These are phyloP conservation scores for Pyrus communis DNA, from an alignment of 306 rosid species.

Conservation along the genomic window DNA sequence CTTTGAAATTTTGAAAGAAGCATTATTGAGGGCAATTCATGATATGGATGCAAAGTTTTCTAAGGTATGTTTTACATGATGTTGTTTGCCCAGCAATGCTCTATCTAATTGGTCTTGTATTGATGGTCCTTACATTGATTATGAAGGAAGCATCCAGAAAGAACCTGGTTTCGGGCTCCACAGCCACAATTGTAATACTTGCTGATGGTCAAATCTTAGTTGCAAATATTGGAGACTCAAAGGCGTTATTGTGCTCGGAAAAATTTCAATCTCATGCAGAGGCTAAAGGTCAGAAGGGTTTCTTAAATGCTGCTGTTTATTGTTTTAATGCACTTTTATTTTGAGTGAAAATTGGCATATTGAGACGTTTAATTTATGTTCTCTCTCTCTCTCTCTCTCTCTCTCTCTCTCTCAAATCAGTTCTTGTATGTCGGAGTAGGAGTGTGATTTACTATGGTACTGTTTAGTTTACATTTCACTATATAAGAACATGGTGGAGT, in stretches of 20 bases:
- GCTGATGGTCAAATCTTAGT: conserved; percentile 87
- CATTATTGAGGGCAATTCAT: conserved; percentile 73
- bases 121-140: conserved; percentile 35
- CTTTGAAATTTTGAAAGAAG: conserved; percentile 92
- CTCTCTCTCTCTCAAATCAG: too few species aligned
- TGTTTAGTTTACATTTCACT: conserved; percentile 11
- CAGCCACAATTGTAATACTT: conserved; percentile 65
- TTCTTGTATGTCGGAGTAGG: background rate
- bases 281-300: conserved; percentile 71
- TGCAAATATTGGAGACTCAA: conserved; percentile 94
- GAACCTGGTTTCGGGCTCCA: conserved; percentile 67
- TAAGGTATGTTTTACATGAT: conserved; percentile 42
- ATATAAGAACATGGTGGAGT: conserved; percentile 5
- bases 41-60: conserved; percentile 84
- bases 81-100: conserved; percentile 11
- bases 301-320: background rate
- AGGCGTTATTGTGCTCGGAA: conserved; percentile 87
- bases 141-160: conserved; percentile 77
- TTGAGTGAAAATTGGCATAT: background rate
- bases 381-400: background rate
- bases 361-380: background rate
- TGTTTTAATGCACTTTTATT: background rate
- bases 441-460: background rate
- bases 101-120: conserved; percentile 10
- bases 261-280: conserved; percentile 61